Evolutionary conservation across 805 yeast species (phyloP), one percentile per base, ranked within the genome.

Genomic region (Saturnispora mendoncae): DNA sequence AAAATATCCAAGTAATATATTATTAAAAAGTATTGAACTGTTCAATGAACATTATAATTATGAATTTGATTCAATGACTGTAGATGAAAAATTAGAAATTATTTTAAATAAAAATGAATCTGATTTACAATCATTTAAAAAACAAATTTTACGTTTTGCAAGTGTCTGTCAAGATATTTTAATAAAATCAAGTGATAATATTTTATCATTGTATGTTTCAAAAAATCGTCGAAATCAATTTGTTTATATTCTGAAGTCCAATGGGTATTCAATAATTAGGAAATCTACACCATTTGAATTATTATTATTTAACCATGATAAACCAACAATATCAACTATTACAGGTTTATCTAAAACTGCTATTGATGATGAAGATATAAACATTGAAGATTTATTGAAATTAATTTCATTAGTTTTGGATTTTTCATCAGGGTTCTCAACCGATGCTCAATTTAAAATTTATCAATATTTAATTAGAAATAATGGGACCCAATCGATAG

Each of bases 81-180:
- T 67, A n/a, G 41, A 55, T 29, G 68, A 68, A 18, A 53, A 57
- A 37, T 42, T 56, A 14, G 49, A 43, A 35, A 48, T 60, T 1
- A 53, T 69, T 4, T 28, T 44, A 4, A 36, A 45, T 34, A 40
- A 47, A 15, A 14, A 10, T 20, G 23, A 28, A 27, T 14, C 20
- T 15, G 61, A 59, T 33, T 56, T 61, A 27, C 58, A 62, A 2
- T 64, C 64, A 30, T 46, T 68, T n/a, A 58, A 62, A 36, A 68
- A 68, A 24, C 78, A 78, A 50, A 79, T 94, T 83, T 65, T 72
- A 26, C 76, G 80, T 45, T 71, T 88, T 43, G 80, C 78, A 44
- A 69, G 84, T 2, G 65, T 87, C 20, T 80, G 94, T 54, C 74
- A 72, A 42, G 95, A 87, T 52, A 66, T 83, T 40, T 31, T 30